Percentiles rank a stretch among this genome's conserved stretches.
Conservation (phyloP, 305 asterid species). For the Solanum hybrid region DNA sequence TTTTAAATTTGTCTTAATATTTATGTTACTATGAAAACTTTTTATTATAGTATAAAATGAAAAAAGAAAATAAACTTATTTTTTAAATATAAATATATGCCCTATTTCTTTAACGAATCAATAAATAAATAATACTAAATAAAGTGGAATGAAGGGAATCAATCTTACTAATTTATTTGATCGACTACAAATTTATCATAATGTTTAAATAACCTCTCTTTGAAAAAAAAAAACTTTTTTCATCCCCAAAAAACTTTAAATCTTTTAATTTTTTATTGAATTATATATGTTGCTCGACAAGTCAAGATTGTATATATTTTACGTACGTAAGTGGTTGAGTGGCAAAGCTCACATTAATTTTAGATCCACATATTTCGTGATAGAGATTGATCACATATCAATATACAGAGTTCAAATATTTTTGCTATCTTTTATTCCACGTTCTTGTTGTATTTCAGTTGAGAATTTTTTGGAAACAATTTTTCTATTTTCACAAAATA, state of each 20-base stretch:
- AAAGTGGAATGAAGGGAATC: background rate
- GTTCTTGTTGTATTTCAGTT: no score
- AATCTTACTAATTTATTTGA: background rate
- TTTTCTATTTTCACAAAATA: no score
- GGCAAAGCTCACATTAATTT: background rate
- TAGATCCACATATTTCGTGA: background rate
- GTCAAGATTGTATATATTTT: background rate
- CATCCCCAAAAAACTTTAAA: background rate
- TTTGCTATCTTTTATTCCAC: background rate
- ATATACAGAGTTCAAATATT: background rate
- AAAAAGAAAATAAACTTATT: background rate
- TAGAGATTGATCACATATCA: background rate
- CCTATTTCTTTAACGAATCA: background rate
- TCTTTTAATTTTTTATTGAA: background rate
- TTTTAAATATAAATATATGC: background rate
- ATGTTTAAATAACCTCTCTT: background rate
- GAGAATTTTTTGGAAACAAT: rapidly evolving
- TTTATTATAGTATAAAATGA: background rate
- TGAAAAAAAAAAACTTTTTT: background rate
- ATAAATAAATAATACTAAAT: background rate
- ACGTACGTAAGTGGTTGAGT: background rate
- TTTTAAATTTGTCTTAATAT: background rate
- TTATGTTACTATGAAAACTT: background rate
- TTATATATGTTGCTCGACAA: background rate
- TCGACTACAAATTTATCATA: background rate